phyloP scores from a whole-genome alignment of 257 asterid genomes.

The Coffea eugenioides region DNA sequence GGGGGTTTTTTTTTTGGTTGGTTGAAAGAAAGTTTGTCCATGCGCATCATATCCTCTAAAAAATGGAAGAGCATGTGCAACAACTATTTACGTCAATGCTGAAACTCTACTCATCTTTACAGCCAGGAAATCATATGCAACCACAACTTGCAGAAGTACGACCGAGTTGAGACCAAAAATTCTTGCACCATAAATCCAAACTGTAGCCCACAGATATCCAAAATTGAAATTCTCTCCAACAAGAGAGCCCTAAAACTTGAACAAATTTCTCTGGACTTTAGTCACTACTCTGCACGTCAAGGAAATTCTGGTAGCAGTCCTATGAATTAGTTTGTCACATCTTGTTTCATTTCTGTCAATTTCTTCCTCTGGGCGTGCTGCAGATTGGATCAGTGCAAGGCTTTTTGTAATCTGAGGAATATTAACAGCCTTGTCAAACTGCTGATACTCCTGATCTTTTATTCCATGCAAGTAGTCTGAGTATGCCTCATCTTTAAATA shows the following conservation, averaged over 20 bases:
- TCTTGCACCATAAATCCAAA: background rate
- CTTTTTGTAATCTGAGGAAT: constrained; percentile 20
- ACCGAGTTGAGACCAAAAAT: background rate
- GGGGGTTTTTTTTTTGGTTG: too few species aligned
- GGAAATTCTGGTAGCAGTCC: constrained; percentile 74
- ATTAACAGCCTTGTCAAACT: constrained; percentile 67
- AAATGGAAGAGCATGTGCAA: too few species aligned
- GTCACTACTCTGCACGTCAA: constrained; percentile 80
- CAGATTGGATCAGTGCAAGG: constrained; percentile 21
- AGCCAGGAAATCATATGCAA: background rate
- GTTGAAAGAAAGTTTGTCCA: too few species aligned
- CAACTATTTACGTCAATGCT: too few species aligned
- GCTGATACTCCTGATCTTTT: constrained; percentile 61
- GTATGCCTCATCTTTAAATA: constrained; percentile 82
- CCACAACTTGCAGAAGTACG: too few species aligned
- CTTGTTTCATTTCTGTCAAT: constrained; percentile 26
- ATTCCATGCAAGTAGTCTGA: constrained; percentile 91
- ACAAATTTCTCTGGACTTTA: constrained; percentile 59
- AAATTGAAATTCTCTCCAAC: background rate
- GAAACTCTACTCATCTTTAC: background rate
- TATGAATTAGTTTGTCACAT: constrained; percentile 39
- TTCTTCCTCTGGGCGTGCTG: constrained; percentile 24
- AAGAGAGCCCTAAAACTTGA: constrained; percentile 42
- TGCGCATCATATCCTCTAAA: too few species aligned
- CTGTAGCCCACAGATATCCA: too few species aligned